These are phyloP conservation scores for Neurospora sp. DNA, from an alignment of 495 filamentous ascomycete species.

Conservation along the genomic window DNA sequence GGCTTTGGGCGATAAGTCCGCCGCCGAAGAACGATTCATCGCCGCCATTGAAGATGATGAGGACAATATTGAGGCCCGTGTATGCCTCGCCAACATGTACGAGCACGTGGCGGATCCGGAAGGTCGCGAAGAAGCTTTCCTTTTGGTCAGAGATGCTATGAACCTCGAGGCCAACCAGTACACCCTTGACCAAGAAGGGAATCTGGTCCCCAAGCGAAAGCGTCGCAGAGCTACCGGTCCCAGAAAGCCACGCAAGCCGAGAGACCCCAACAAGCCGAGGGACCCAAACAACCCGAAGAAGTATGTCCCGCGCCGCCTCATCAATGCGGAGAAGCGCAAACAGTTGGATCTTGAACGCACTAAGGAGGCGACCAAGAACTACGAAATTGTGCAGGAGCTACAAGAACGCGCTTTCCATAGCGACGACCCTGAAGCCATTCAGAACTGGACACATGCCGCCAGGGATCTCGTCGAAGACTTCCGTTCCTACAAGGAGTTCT, in stretches of 20 bases:
- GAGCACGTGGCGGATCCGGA: conserved; percentile 57
- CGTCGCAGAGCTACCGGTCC: conserved; percentile 10
- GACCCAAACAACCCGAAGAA: conserved; percentile 15
- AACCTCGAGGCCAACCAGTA: conserved; percentile 37
- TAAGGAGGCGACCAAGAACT: conserved; percentile 48
- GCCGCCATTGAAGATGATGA: conserved; percentile 59
- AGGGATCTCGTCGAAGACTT: conserved; percentile 72
- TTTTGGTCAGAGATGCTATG: conserved; percentile 63
- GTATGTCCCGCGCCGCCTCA: conserved; percentile 25
- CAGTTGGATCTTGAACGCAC: conserved; percentile 33
- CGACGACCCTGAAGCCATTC: conserved; percentile 35
- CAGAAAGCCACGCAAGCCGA: conserved; percentile 10
- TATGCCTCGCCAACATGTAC: conserved; percentile 70
- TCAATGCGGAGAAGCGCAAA: conserved; percentile 24
- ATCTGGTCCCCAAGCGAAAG: background rate
- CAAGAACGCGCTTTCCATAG: conserved; percentile 40
- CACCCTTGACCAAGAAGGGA: conserved; percentile 19
- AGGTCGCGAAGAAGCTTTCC: conserved; percentile 49
- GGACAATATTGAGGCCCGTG: conserved; percentile 54
- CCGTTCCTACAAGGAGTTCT: conserved; percentile 63
- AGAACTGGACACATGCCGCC: conserved; percentile 65
- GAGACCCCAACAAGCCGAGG: conserved; percentile 7
- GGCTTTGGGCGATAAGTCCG: conserved; percentile 45
- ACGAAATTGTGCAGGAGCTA: conserved; percentile 42
- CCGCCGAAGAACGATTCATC: conserved; percentile 67